Evolutionary conservation across 2,329 filamentous ascomycete species (phyloP), one percentile per base, ranked within the genome.

Genomic region (Trichoderma sp.): DNA sequence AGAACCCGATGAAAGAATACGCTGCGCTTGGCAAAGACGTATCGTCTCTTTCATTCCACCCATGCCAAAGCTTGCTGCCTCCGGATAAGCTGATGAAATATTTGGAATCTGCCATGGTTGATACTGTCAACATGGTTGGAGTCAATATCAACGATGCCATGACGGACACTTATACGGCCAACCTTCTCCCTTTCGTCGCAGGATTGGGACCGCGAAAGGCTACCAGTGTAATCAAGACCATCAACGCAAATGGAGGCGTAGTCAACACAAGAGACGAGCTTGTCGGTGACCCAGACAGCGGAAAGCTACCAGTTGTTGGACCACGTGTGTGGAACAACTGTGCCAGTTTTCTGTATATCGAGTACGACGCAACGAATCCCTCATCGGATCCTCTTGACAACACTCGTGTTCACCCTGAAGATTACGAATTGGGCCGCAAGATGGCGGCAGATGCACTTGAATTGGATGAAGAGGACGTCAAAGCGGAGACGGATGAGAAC

Each of bases 391-490:
- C 97, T 75, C 89, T 99, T 31, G 97, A 99, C 85, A 97, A 97
- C 82, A 99, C 97, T 64, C 94, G 97, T 86, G 95, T 99, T 21
- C 97, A 99, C 81, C 97, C 97, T 1, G 97, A 99, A 86, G 97
- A 99, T 83, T 99, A 99, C 84, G 97, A 99, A 79, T 92, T 99
- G 77, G 97, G 95, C 66, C 94, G 96, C 79, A 99, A 99, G 86
- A 98, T 99, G 93, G 97, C 97, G 24, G 97, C 97, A 4, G 97
- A 99, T 87, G 97, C 97, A 18, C 88, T 99, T 65, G 96, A 98
- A 82, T 89, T 99, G 79, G 97, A 99, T 80, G 97, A 99, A 85
- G 97, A 99, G 86, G 97, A 99, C 81, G 95, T 99, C 82, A 97
- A 98, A 84, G 95, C 94, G 1, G 95, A 98, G 85, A 93, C 93